phyloP scores from a whole-genome alignment of 805 yeast species.

The Spathaspora hagerdaliae region DNA sequence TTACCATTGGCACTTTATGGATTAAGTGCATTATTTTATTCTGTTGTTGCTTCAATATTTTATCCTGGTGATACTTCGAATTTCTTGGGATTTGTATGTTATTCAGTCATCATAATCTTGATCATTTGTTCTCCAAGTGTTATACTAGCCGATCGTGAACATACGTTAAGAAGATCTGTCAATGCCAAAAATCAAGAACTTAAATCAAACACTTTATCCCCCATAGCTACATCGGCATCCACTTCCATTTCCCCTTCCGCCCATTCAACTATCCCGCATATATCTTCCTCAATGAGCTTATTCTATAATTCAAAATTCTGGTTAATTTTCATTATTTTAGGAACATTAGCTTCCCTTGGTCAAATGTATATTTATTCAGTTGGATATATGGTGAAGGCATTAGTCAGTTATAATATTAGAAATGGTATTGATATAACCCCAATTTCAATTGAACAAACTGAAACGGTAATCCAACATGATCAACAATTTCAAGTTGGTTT shows the following conservation, averaged over 20 bases:
- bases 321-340: slow-evolving; percentile 35
- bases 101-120: slow-evolving; percentile 38
- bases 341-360: slow-evolving; percentile 39
- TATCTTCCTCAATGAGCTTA: slow-evolving; percentile 7
- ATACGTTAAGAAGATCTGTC: slow-evolving; percentile 8
- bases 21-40: slow-evolving; percentile 64
- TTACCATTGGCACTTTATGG: slow-evolving; percentile 75
- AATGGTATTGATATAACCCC: neutral
- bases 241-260: neutral
- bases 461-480: slow-evolving; percentile 40
- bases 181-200: neutral
- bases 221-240: neutral
- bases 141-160: slow-evolving; percentile 35
- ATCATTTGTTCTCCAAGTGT: slow-evolving; percentile 46
- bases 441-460: slow-evolving; percentile 2
- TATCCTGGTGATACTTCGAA: slow-evolving; percentile 57
- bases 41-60: slow-evolving; percentile 48
- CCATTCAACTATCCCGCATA: neutral
- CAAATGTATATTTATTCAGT: slow-evolving; percentile 47
- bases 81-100: slow-evolving; percentile 46
- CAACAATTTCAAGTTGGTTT: slow-evolving; percentile 73
- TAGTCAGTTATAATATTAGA: slow-evolving; percentile 7
- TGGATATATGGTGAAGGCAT: slow-evolving; percentile 37
- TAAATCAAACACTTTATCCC: neutral
- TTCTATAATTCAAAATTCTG: slow-evolving; percentile 28